Base-by-base conservation (phyloP, 2,329 filamentous ascomycete species). In the Colletotrichum godetiae region DNA sequence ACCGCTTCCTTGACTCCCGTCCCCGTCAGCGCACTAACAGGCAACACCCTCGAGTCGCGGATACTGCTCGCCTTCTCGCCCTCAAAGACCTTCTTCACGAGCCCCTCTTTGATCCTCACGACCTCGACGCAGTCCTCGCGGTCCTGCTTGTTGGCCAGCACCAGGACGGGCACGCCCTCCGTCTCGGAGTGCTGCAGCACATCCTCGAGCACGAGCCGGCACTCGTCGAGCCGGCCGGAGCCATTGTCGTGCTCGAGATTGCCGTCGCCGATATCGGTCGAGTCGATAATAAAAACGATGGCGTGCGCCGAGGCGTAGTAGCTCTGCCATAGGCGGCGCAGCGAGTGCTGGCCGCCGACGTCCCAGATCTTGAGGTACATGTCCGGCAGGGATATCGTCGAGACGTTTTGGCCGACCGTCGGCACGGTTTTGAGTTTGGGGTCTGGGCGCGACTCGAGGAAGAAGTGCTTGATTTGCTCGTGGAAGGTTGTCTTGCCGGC, bases 291-390 rank as follows among this genome's bases (percentile, higher is more conserved):
- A 84, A 98, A 99, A 75, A 99, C 94, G 79, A 99, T 98, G 77
- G 97, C 97, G 82, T 99, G 97, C 79, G 95, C 97, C 82, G 91
- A 94, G 63, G 92, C 88, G 87, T 98, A 99, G 86, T 99, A 99
- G 83, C 92, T 95, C 83, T 98, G 95, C 97, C 97, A 99, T 37
- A 98, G 90, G 75, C 93, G 93, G 75, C 97, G 92, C 80, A 99
- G 89, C 33, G 91, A 93, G 80, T 97, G 92, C 84, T 99, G 97
- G 7, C 97, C 97, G 76, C 97, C 97, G 0, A 99, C 95, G 81
- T 99, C 97, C 97, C 97, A 98, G 78, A 99, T 93, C 87, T 98
- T 98, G 80, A 99, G 88, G 87, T 98, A 98, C 91, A 98, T 96
- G 82, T 98, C 95, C 19, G 95, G 93, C 29, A 98, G 89, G 27